Conservation (phyloP, 176 grass and related monocot species). For the Microstegium vimineum region DNA sequence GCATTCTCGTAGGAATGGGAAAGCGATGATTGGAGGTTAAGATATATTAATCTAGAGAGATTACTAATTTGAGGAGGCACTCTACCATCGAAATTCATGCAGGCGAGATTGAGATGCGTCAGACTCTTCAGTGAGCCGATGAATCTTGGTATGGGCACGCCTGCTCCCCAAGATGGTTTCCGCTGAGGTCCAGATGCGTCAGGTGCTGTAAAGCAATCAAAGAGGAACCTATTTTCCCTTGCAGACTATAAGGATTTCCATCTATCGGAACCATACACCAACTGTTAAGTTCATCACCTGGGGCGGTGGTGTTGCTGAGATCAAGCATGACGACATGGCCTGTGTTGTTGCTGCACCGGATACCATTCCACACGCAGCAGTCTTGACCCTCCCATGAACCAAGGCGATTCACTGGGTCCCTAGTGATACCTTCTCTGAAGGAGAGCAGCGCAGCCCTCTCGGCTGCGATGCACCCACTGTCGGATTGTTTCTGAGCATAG, state of each 20-base stretch:
- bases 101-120: conserved; percentile 23
- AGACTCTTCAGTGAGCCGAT: conserved; percentile 24
- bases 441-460: too few relatives aligned
- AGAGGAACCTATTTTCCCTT: conserved; percentile 30
- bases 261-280: too few relatives aligned
- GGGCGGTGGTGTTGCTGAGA: too few relatives aligned
- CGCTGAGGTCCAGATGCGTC: conserved; percentile 30
- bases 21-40: background rate
- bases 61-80: conserved; percentile 40
- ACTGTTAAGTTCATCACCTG: too few relatives aligned
- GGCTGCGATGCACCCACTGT: too few relatives aligned
- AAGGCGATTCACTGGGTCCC: too few relatives aligned
- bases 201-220: conserved; percentile 24
- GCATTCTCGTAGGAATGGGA: background rate
- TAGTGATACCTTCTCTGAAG: too few relatives aligned
- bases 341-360: too few relatives aligned
- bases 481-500: too few relatives aligned
- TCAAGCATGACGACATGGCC: too few relatives aligned
- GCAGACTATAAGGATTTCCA: background rate
- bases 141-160: conserved; percentile 2
- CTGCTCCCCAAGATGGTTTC: conserved; percentile 6
- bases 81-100: background rate
- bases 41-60: conserved; percentile 10
- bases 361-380: too few relatives aligned
- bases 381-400: too few relatives aligned